phyloP scores from a whole-genome alignment of 2,329 filamentous ascomycete species.

The Sporothrix humicola region DNA sequence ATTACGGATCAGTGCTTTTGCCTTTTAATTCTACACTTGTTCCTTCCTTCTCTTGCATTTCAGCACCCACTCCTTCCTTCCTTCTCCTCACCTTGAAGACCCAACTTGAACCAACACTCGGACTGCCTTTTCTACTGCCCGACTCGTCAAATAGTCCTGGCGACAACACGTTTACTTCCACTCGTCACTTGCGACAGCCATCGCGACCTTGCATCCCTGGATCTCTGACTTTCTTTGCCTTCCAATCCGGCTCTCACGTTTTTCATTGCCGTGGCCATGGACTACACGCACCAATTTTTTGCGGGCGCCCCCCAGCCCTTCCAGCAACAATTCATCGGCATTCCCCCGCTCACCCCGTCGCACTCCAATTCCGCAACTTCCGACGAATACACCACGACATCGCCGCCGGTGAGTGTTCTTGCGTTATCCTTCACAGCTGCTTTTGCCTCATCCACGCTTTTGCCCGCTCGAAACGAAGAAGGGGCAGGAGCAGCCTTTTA shows the following conservation, averaged over 20 bases:
- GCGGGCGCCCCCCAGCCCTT: constrained; percentile 54
- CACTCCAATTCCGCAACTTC: constrained; percentile 61
- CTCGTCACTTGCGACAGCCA: background rate
- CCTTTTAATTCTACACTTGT: background rate
- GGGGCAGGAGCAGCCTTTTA: constrained; percentile 29
- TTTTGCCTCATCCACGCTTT: background rate
- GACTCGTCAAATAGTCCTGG: background rate
- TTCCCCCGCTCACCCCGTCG: constrained; percentile 61
- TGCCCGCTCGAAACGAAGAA: background rate
- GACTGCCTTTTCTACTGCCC: background rate
- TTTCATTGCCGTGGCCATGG: constrained; percentile 49
- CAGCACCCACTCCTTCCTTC: constrained; percentile 1
- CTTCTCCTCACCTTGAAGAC: constrained; percentile 19
- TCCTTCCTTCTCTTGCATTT: constrained; percentile 10
- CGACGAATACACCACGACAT: constrained; percentile 61
- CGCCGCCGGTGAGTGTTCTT: constrained; percentile 58
- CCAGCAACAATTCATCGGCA: constrained; percentile 60
- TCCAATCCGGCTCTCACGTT: background rate
- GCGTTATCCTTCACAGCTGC: constrained; percentile 32
- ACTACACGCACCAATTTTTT: constrained; percentile 58
- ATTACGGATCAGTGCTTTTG: constrained; percentile 5
- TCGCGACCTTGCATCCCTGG: background rate
- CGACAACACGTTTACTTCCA: background rate
- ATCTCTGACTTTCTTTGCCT: background rate
- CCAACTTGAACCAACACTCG: too few species aligned